phyloP scores from a whole-genome alignment of 148 eudicot genomes.

The Cornus florida region DNA sequence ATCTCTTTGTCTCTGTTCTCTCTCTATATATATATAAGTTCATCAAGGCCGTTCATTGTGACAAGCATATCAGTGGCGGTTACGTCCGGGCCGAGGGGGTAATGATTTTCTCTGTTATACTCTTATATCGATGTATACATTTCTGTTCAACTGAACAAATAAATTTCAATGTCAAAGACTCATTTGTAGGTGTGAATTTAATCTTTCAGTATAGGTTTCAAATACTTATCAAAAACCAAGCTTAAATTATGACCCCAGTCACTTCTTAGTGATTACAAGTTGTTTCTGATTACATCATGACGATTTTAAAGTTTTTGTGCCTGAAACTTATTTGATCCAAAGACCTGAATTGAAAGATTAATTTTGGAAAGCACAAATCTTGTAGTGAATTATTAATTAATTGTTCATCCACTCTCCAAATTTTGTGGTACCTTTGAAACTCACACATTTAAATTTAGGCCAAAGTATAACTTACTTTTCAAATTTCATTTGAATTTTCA shows the following conservation, averaged over 20 bases:
- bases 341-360: no score
- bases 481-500: neutral
- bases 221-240: neutral
- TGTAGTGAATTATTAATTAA: neutral
- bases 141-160: no score
- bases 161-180: no score
- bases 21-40: no score
- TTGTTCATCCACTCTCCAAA: neutral
- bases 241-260: neutral
- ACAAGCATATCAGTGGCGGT: slow-evolving; percentile 45
- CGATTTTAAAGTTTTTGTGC: neutral
- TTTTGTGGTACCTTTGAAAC: neutral
- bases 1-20: no score
- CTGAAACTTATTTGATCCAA: neutral
- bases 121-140: neutral
- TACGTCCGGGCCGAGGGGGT: slow-evolving; percentile 71
- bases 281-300: neutral
- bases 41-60: slow-evolving; percentile 65
- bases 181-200: no score
- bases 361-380: no score
- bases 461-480: neutral
- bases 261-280: neutral
- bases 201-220: neutral
- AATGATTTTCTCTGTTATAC: slow-evolving; percentile 1
- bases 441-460: neutral